A percentile compares a stretch with the other conserved stretches of the same genome.
phyloP scores from a whole-genome alignment of 1,284 basidiomycete genomes.

The Leccinum angustisporum region DNA sequence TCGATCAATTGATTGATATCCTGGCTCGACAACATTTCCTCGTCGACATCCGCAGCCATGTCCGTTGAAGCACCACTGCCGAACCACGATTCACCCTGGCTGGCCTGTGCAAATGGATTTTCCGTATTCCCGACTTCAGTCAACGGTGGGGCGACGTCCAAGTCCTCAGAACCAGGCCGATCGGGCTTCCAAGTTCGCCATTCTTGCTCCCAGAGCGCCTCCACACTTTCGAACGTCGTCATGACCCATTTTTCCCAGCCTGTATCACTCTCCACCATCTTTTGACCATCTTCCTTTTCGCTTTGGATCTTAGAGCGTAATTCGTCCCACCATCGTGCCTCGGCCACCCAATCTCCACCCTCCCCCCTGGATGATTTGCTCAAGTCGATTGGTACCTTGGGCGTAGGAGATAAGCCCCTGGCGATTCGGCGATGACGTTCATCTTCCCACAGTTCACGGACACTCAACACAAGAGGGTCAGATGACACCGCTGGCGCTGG shows the following conservation, averaged over 20 bases:
- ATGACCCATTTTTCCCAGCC: constrained; percentile 68
- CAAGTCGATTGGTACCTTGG: constrained; percentile 63
- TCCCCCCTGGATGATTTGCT: constrained; percentile 54
- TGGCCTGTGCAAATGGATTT: constrained; percentile 31
- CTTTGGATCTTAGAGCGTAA: constrained; percentile 53
- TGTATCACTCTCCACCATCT: constrained; percentile 30
- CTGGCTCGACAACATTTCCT: constrained; percentile 51
- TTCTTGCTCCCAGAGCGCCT: constrained; percentile 67
- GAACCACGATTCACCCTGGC: constrained; percentile 16
- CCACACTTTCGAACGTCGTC: constrained; percentile 86
- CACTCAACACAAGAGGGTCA: constrained; percentile 83
- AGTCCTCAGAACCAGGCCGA: constrained; percentile 2
- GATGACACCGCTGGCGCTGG: constrained; percentile 49
- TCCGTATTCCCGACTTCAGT: constrained; percentile 9
- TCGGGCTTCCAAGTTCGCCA: constrained; percentile 58
- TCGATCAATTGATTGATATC: constrained; percentile 46
- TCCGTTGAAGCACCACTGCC: constrained; percentile 15
- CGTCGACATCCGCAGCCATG: constrained; percentile 51
- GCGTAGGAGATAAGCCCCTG: constrained; percentile 67
- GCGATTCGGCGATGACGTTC: constrained; percentile 72
- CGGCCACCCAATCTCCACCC: constrained; percentile 67
- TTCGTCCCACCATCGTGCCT: constrained; percentile 70
- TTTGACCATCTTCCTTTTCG: constrained; percentile 38
- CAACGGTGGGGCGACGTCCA: background rate
- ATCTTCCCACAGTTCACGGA: constrained; percentile 95